Evolutionary conservation across 306 rosid genomes (phyloP), one percentile per base, ranked within the genome.

Genomic region (Dalbergia oliveri): DNA sequence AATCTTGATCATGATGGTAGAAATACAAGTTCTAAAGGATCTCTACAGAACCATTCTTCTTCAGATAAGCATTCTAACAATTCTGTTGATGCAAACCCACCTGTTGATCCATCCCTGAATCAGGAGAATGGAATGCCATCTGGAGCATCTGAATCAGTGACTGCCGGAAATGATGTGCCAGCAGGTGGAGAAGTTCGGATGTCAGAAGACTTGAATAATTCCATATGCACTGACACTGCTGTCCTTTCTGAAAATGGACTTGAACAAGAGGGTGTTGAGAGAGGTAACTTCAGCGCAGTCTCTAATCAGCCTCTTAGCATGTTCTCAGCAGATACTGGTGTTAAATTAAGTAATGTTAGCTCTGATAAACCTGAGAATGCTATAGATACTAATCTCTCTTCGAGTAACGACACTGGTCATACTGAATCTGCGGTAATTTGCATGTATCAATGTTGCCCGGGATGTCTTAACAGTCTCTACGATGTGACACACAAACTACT

Each of bases 381-480:
- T 73, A 23, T 19, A 53, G 86, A 86, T 13, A 69, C n/a, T 56
- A 50, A 74, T 53, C 39, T 50, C 57, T 73, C 88, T 75, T 78
- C 84, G 34, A 83, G 83, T 35, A 72, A 86, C 81, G 82, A 39
- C 54, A 18, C 56, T 26, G 83, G 31, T 50, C 75, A 85, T 69
- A 73, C 74, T 4, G 60, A 83, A 61, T 54, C 94, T 12, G 91
- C 80, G 44, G 66, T 82, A 58, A 26, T 90, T 51, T 95, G 97
- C 74, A 73, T 81, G 54, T 90, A 91, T 81, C 92, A 65, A 79
- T 95, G 97, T 86, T 95, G 99, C 87, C 84, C 87, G 11, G 75
- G 74, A 72, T 93, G 99, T 83, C 77, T 93, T 9, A 21, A 77
- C 58, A 82, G 66, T 72, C 89, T 95, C 62, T 84, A 69, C 54